Percentiles rank a stretch among this genome's conserved stretches.
Conservation (phyloP, 305 asterid genomes). For the Fraxinus dipetala region DNA sequence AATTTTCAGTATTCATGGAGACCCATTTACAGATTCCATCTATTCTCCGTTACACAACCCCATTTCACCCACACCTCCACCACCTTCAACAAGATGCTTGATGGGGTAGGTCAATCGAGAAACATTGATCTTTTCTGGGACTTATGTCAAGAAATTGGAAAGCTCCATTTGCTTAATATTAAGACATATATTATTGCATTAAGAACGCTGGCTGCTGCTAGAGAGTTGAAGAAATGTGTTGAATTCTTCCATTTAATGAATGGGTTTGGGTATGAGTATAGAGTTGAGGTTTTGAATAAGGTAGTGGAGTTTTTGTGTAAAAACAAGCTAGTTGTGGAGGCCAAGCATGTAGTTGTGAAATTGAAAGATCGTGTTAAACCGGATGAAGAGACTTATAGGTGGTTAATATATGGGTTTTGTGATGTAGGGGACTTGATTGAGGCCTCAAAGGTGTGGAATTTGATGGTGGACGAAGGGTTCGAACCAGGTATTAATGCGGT, state of each 20-base stretch:
- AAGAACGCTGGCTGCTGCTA: slow-evolving; percentile 60
- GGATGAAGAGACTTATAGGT: slow-evolving; percentile 59
- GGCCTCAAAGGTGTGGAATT: slow-evolving; percentile 89
- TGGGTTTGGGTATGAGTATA: slow-evolving; percentile 59
- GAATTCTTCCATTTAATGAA: slow-evolving; percentile 79
- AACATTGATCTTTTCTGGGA: slow-evolving; percentile 82
- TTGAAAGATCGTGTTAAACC: slow-evolving; percentile 55
- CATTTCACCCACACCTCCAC: slow-evolving; percentile 61
- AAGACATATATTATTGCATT: slow-evolving; percentile 57
- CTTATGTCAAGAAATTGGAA: slow-evolving; percentile 56
- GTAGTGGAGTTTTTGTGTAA: slow-evolving; percentile 59
- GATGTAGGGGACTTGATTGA: slow-evolving; percentile 75
- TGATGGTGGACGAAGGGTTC: slow-evolving; percentile 69
- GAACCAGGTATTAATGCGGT: slow-evolving; percentile 38
- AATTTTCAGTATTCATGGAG: slow-evolving; percentile 80
- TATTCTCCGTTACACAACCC: slow-evolving; percentile 46
- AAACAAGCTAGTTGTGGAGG: slow-evolving; percentile 65
- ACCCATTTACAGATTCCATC: slow-evolving; percentile 74
- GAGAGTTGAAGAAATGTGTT: slow-evolving; percentile 82
- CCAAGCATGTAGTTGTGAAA: slow-evolving; percentile 62
- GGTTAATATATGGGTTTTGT: slow-evolving; percentile 78
- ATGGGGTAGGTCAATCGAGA: slow-evolving; percentile 73
- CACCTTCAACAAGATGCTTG: slow-evolving; percentile 73
- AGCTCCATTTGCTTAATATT: slow-evolving; percentile 47
- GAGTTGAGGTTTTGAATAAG: slow-evolving; percentile 49